These are phyloP conservation scores for Xylariaceae sp. DNA, from an alignment of 2,329 filamentous ascomycete species.

Conservation along the genomic window DNA sequence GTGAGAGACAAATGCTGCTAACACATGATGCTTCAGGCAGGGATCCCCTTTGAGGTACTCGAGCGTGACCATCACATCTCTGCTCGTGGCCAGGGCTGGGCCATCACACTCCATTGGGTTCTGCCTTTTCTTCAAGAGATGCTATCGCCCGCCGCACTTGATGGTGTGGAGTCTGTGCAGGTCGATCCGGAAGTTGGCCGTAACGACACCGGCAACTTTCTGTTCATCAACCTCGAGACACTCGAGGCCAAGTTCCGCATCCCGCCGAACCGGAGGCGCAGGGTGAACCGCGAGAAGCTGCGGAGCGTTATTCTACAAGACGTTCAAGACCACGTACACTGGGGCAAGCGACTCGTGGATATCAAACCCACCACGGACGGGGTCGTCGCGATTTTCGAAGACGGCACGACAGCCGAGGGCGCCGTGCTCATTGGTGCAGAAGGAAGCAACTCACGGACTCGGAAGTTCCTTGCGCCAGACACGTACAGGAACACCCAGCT, in stretches of 20 bases:
- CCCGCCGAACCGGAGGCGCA: constrained; percentile 4
- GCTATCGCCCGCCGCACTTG: no score
- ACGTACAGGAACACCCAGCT: constrained; percentile 1
- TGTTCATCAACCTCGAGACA: constrained; percentile 6
- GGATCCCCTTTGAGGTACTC: constrained; percentile 5
- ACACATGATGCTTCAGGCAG: no score
- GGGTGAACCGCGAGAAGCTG: constrained; percentile 4
- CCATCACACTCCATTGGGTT: constrained; percentile 6
- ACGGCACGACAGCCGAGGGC: constrained; percentile 4
- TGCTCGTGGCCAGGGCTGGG: constrained; percentile 3
- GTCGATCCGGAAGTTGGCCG: constrained; percentile 6
- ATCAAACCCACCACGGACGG: background rate
- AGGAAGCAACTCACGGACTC: constrained; percentile 3
- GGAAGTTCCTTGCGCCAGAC: constrained; percentile 1
- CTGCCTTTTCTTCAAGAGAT: no score
- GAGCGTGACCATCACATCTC: constrained; percentile 4
- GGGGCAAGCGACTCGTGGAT: constrained; percentile 4
- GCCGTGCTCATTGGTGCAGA: constrained; percentile 6
- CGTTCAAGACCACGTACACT: constrained; percentile 4
- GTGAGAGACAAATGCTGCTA: no score
- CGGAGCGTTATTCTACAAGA: constrained; percentile 1
- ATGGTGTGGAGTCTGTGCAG: no score
- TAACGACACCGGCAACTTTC: constrained; percentile 6
- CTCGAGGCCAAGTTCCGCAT: constrained; percentile 3
- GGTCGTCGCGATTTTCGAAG: constrained; percentile 3